Conservation (phyloP, 148 eudicot genomes). For the Dysphania ambrosioides region DNA sequence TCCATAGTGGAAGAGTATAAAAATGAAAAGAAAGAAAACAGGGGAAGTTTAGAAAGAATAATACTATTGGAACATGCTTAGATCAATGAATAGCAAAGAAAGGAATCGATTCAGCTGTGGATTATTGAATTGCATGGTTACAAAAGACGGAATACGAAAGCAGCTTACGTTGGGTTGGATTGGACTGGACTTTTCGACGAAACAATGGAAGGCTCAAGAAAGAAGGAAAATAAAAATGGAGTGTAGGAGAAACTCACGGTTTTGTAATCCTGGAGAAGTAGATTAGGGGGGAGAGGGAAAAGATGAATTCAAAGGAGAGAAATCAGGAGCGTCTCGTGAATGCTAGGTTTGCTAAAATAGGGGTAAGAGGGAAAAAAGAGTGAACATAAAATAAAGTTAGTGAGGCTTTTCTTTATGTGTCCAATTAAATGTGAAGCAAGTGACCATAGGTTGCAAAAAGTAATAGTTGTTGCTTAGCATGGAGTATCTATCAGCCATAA, state of each 20-base stretch:
- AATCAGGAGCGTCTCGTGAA: constrained; percentile 69
- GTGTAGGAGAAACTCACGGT: constrained; percentile 29
- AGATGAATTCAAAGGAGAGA: constrained; percentile 38
- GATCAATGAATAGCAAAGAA: constrained; percentile 1
- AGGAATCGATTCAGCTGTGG: neutral
- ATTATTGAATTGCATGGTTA: constrained; percentile 26
- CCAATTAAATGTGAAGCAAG: constrained; percentile 26
- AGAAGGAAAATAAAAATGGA: constrained; percentile 17
- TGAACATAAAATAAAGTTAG: neutral
- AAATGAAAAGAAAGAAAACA: neutral
- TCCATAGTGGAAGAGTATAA: neutral
- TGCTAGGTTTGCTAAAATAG: constrained; percentile 35
- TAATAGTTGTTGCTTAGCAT: neutral
- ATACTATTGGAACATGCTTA: neutral
- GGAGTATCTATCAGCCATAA: neutral
- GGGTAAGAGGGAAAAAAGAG: constrained; percentile 7
- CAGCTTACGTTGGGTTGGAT: neutral
- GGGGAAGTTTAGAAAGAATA: constrained; percentile 15
- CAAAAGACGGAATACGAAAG: constrained; percentile 22
- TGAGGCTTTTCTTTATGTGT: neutral
- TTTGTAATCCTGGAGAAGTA: constrained; percentile 14
- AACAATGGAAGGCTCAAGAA: constrained; percentile 19
- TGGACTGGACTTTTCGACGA: neutral
- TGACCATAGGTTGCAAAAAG: constrained; percentile 1
- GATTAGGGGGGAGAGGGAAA: constrained; percentile 20